These are phyloP conservation scores for Geotrichum aggregatum DNA, from an alignment of 1,139 yeast species.

Conservation along the genomic window DNA sequence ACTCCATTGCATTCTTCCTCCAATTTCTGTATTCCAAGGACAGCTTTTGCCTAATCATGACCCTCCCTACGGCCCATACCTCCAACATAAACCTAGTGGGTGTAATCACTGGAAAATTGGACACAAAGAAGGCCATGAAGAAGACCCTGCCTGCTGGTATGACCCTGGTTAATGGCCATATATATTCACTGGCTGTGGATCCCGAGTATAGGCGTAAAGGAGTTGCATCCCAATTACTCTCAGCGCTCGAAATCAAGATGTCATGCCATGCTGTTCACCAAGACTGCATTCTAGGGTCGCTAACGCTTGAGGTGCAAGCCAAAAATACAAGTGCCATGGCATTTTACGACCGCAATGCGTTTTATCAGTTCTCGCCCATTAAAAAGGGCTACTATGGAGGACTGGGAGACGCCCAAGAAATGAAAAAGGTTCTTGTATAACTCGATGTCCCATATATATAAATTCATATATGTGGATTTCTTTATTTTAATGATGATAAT, in stretches of 20 bases:
- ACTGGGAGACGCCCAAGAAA: conserved; percentile 8
- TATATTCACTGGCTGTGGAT: conserved; percentile 26
- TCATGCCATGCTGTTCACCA: conserved; percentile 13
- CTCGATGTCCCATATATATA: too few relatives aligned
- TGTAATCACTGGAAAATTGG: conserved; percentile 26
- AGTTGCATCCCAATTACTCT: conserved; percentile 24
- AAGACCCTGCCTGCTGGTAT: conserved; percentile 2
- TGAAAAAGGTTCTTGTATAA: conserved; percentile 9
- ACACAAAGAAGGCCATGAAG: conserved; percentile 16
- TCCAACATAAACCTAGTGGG: conserved; percentile 21
- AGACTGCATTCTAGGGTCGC: conserved; percentile 11
- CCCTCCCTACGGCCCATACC: conserved; percentile 13
- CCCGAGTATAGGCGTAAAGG: conserved; percentile 26
- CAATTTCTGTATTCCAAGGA: conserved; percentile 26
- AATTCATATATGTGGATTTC: not conserved
- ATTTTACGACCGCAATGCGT: conserved; percentile 23
- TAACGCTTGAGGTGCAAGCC: conserved; percentile 22
- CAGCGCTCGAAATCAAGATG: conserved; percentile 18
- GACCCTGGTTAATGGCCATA: conserved; percentile 17
- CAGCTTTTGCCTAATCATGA: conserved; percentile 22
- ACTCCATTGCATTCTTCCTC: conserved; percentile 26
- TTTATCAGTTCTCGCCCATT: conserved; percentile 11
- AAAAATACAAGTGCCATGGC: conserved; percentile 20
- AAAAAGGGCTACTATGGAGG: conserved; percentile 12
- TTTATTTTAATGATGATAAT: not conserved